A percentile compares a stretch with the other conserved stretches of the same genome.
Conservation (phyloP, 2,329 filamentous ascomycete genomes). For the Alternaria viburni region DNA sequence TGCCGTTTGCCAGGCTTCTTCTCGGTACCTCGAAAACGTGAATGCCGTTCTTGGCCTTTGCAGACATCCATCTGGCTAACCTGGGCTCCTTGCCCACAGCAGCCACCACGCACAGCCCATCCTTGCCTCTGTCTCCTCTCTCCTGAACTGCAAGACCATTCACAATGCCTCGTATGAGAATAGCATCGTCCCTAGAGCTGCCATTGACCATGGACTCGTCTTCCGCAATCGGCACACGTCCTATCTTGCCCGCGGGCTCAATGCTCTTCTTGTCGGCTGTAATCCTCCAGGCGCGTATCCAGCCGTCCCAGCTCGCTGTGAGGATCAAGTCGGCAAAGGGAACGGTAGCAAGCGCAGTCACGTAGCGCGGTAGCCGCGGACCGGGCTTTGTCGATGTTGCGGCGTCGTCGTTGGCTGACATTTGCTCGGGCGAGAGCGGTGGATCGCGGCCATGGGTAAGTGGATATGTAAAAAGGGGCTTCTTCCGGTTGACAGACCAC, state of each 20-base stretch:
- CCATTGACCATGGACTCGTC: slow-evolving; percentile 16
- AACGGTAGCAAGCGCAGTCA: slow-evolving; percentile 84
- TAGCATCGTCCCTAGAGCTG: slow-evolving; percentile 25
- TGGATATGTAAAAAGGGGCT: slow-evolving; percentile 80
- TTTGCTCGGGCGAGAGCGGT: slow-evolving; percentile 68
- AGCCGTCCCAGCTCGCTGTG: slow-evolving; percentile 93
- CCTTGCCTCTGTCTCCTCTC: slow-evolving; percentile 74
- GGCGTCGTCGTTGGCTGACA: slow-evolving; percentile 69
- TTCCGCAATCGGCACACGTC: slow-evolving; percentile 40
- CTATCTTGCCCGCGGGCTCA: slow-evolving; percentile 73
- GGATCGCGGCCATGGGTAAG: slow-evolving; percentile 86
- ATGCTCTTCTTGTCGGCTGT: slow-evolving; percentile 75
- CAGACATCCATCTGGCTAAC: slow-evolving; percentile 79
- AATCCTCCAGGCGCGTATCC: slow-evolving; percentile 83
- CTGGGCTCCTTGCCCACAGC: slow-evolving; percentile 86
- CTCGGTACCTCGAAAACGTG: slow-evolving; percentile 81
- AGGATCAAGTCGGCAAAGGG: slow-evolving; percentile 91
- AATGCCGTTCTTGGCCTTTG: slow-evolving; percentile 77
- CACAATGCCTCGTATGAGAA: slow-evolving; percentile 72
- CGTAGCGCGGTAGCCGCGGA: slow-evolving; percentile 76
- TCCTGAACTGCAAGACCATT: slow-evolving; percentile 91
- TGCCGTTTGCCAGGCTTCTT: slow-evolving; percentile 33
- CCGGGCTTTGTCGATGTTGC: slow-evolving; percentile 55
- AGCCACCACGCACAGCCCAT: slow-evolving; percentile 81
- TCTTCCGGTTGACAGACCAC: slow-evolving; percentile 94